Evolutionary conservation across 2,329 filamentous ascomycete species (phyloP).

Genomic region (Fusarium stilboides): DNA sequence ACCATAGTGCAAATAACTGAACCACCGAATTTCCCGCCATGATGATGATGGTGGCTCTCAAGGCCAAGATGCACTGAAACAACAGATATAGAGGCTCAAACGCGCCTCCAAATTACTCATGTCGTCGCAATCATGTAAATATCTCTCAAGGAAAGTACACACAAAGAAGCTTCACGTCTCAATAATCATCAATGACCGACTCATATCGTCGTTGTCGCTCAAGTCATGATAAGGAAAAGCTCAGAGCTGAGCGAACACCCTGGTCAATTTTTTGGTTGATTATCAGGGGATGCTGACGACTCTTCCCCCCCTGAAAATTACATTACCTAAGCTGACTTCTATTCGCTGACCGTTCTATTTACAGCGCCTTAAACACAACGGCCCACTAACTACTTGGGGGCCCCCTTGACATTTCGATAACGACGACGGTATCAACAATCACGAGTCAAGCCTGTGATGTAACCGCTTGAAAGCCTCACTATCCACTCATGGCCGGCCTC

Average conservation of each 20-base stretch:
- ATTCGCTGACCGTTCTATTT: conserved; percentile 11
- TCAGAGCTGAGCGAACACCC: conserved; percentile 16
- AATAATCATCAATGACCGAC: conserved; percentile 4
- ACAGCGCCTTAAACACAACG: conserved; percentile 15
- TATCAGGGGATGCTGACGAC: conserved; percentile 43
- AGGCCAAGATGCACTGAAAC: conserved; percentile 25
- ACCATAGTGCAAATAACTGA: conserved; percentile 48
- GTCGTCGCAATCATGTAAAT: conserved; percentile 19
- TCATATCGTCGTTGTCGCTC: background rate
- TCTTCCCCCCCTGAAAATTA: conserved; percentile 36
- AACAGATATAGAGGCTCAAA: conserved; percentile 29
- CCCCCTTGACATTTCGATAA: conserved; percentile 14
- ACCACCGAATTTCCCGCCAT: conserved; percentile 45
- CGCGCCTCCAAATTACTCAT: conserved; percentile 26
- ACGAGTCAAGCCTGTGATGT: conserved; percentile 27
- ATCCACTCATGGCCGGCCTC: conserved; percentile 58
- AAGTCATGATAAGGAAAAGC: conserved; percentile 38
- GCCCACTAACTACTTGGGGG: conserved; percentile 19
- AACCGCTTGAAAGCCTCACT: conserved; percentile 14
- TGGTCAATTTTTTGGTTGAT: conserved; percentile 28
- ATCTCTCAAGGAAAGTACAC: background rate
- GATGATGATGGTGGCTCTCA: conserved; percentile 21
- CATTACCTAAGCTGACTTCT: conserved; percentile 39
- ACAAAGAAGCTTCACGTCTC: conserved; percentile 1
- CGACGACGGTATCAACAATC: conserved; percentile 4